Evolutionary conservation across 1,284 basidiomycete species (phyloP).

Genomic region (Heterobasidion irregulare): DNA sequence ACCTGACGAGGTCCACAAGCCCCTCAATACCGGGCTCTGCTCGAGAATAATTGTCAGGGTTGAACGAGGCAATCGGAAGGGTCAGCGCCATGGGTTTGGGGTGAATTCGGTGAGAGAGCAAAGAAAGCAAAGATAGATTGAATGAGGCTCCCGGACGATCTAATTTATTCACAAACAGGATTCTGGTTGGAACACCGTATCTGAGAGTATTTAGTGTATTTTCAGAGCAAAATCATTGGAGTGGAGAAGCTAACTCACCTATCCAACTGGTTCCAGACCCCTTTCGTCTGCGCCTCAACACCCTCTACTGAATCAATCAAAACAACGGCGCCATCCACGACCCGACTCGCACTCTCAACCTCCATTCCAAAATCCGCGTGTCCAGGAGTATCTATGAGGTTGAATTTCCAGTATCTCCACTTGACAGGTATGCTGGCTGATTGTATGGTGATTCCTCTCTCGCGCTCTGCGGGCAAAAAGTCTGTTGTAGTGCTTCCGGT

Average conservation of each 20-base stretch:
- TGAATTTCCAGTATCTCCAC: constrained; percentile 80
- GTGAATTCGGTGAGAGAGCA: constrained; percentile 70
- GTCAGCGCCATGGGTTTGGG: constrained; percentile 65
- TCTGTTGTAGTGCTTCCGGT: constrained; percentile 88
- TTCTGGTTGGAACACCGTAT: constrained; percentile 68
- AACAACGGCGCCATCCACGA: constrained; percentile 85
- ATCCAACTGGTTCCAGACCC: constrained; percentile 81
- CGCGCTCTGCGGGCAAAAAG: constrained; percentile 83
- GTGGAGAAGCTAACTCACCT: constrained; percentile 43
- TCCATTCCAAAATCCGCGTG: constrained; percentile 95
- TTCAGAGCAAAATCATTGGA: neutral
- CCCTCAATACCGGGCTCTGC: constrained; percentile 74
- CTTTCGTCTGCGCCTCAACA: constrained; percentile 84
- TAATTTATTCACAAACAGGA: constrained; percentile 85
- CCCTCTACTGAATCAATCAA: constrained; percentile 88
- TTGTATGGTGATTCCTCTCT: constrained; percentile 88
- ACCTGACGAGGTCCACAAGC: constrained; percentile 72
- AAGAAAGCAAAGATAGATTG: constrained; percentile 57
- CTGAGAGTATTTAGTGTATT: constrained; percentile 26
- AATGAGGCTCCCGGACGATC: constrained; percentile 82
- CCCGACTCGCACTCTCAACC: constrained; percentile 85
- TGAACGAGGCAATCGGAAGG: constrained; percentile 72
- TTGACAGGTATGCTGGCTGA: constrained; percentile 87
- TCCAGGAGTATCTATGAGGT: constrained; percentile 86
- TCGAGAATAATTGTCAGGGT: constrained; percentile 50